A percentile compares a stretch with the other conserved stretches of the same genome.
These are phyloP conservation scores for Salix brachista DNA, from an alignment of 345 rosid species.

Conservation along the genomic window DNA sequence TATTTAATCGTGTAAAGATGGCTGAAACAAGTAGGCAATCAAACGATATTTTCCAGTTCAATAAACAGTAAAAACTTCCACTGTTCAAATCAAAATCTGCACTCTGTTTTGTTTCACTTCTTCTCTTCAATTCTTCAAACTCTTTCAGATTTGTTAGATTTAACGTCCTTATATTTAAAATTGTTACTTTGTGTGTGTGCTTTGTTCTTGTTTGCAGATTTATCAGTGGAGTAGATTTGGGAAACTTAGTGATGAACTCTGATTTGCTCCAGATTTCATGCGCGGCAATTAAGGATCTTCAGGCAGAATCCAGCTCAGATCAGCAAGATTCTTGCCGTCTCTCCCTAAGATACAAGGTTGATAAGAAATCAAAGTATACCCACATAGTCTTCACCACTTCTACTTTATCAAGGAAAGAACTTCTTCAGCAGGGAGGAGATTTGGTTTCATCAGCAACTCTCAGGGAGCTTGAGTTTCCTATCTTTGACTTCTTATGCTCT, in stretches of 20 bases:
- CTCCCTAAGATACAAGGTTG: constrained; percentile 17
- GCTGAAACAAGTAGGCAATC: too few species aligned
- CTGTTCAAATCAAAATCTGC: too few species aligned
- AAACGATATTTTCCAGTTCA: too few species aligned
- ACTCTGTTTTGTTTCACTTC: too few species aligned
- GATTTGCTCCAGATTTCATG: constrained; percentile 39
- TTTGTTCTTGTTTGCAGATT: constrained; percentile 23
- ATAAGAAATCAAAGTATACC: not conserved
- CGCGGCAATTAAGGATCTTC: constrained; percentile 28
- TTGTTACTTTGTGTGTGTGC: not conserved
- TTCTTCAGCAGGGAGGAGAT: constrained; percentile 17
- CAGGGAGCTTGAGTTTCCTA: constrained; percentile 3
- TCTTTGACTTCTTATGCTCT: constrained; percentile 42
- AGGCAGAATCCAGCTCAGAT: constrained; percentile 2
- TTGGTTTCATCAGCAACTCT: constrained; percentile 28
- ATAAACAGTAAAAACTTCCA: too few species aligned
- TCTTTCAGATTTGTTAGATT: too few species aligned
- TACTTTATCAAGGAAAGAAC: not conserved
- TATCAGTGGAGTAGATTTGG: constrained; percentile 36
- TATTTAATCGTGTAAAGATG: too few species aligned
- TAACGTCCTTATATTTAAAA: too few species aligned
- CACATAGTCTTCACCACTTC: constrained; percentile 40
- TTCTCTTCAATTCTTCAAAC: too few species aligned
- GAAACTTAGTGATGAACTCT: constrained; percentile 45
- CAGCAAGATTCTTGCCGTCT: too few species aligned